These are phyloP conservation scores for Xylariaceae sp. DNA, from an alignment of 2,329 filamentous ascomycete species.

Conservation along the genomic window DNA sequence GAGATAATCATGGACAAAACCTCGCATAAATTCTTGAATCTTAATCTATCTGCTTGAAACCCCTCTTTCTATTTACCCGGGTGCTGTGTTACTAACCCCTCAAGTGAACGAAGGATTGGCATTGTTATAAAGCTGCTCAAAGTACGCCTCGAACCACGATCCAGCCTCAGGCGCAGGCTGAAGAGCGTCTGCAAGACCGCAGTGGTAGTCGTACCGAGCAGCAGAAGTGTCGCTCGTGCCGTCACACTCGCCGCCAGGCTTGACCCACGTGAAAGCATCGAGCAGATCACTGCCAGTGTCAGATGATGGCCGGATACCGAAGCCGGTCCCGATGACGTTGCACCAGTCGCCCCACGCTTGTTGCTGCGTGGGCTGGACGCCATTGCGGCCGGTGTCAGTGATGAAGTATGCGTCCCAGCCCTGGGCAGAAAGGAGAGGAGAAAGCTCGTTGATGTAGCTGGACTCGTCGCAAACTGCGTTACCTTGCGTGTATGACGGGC, in stretches of 20 bases:
- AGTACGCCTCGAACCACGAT: slow-evolving; percentile 63
- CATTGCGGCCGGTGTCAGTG: slow-evolving; percentile 31
- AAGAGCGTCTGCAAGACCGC: slow-evolving; percentile 52
- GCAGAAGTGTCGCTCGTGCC: slow-evolving; percentile 41
- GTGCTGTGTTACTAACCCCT: too few species aligned
- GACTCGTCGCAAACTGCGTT: slow-evolving; percentile 52
- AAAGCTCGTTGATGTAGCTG: slow-evolving; percentile 63
- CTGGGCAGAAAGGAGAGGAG: slow-evolving; percentile 52
- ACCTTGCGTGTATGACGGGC: slow-evolving; percentile 41
- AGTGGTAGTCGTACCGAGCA: slow-evolving; percentile 50
- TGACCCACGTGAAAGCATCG: slow-evolving; percentile 63
- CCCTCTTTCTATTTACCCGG: too few species aligned
- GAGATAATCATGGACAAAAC: too few species aligned
- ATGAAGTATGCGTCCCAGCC: slow-evolving; percentile 43
- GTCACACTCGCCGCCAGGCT: slow-evolving; percentile 54
- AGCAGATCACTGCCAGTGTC: slow-evolving; percentile 50
- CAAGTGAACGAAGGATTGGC: slow-evolving; percentile 50
- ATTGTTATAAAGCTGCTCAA: slow-evolving; percentile 54
- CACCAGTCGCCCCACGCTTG: slow-evolving; percentile 59
- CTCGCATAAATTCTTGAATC: too few species aligned
- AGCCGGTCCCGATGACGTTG: slow-evolving; percentile 56
- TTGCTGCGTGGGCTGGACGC: slow-evolving; percentile 54
- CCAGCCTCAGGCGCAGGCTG: slow-evolving; percentile 69
- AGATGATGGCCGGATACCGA: slow-evolving; percentile 53
- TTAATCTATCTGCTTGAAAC: too few species aligned